Evolutionary conservation across 805 yeast species (phyloP), one percentile per base, ranked within the genome.

Genomic region (Candida ascalaphidarum): DNA sequence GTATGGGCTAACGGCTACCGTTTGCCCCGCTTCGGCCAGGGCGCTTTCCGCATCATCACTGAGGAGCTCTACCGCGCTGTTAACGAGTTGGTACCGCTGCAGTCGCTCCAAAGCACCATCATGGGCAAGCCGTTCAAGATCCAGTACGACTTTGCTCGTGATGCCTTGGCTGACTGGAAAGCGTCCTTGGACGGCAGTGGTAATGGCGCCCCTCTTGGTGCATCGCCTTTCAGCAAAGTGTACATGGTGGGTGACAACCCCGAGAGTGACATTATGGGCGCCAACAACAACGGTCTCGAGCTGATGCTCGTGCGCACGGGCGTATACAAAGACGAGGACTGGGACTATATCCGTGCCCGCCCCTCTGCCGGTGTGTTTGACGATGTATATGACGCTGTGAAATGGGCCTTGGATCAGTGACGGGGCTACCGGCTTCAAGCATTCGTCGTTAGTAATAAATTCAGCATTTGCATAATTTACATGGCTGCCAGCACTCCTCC

Each of bases 171-270:
- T 21, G 69, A 65, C 37, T 67, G 79, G 78, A 50, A 63, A 29
- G 32, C 21, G 31, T 19, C 25, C 3, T 28, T 30, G 7, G 37
- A 33, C 8, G 39, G 40, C 7, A 35, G 37, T 3, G 62, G 61
- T 30, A 37, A 48, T 12, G 40, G 61, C 11, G 81, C 81, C 1
- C 46, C 43, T 13, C 51, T 77, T 30, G 68, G 71, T 17, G 41
- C 39, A n/a, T 39, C 65, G 2, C 62, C 62, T 5, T 57, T 81
- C 41, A 58, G 62, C 21, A 54, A 68, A n/a, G 80, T 92, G 2
- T 88, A 68, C 56, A 92, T 92, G 98, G 84, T 92, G 20, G 98
- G 98, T 17, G 98, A 92, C 55, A 92, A 92, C 52, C 97, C 96
- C 4, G 92, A 79, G 17, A 74, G 86, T 28, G 98, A 92, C 50